A percentile compares a stretch with the other conserved stretches of the same genome.
Evolutionary conservation across 768 basidiomycete species (phyloP).

Genomic region (Crucibulum laeve): DNA sequence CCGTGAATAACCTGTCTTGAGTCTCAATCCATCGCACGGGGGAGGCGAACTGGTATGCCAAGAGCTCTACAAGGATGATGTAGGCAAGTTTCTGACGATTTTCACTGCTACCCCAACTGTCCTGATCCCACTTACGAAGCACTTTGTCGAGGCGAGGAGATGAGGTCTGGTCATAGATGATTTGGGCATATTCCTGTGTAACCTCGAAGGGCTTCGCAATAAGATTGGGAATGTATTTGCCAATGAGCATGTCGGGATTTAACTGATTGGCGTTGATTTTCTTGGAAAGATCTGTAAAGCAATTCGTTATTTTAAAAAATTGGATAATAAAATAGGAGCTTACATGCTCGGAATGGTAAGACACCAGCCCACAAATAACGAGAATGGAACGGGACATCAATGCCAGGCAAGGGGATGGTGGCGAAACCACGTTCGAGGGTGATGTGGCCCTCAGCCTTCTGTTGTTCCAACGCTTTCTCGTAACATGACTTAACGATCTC

Average conservation of each 20-base stretch:
- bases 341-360: conserved; percentile 94
- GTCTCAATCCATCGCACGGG: conserved; percentile 99
- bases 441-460: conserved; percentile 82
- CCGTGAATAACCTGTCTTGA: conserved; percentile 87
- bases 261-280: conserved; percentile 91
- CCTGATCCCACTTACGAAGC: conserved; percentile 90
- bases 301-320: conserved; percentile 1
- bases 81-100: conserved; percentile 95
- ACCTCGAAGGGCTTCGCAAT: conserved; percentile 86
- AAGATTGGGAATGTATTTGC: conserved; percentile 96
- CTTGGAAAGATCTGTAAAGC: conserved; percentile 79
- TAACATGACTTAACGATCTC: conserved; percentile 87
- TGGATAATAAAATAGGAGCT: conserved; percentile 24
- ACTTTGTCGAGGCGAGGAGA: conserved; percentile 95
- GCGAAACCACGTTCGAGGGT: conserved; percentile 96
- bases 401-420: conserved; percentile 91
- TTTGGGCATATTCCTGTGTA: conserved; percentile 82
- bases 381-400: conserved; percentile 99
- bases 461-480: conserved; percentile 70
- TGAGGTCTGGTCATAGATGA: conserved; percentile 94
- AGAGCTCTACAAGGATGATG: conserved; percentile 91
- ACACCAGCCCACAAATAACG: conserved; percentile 99
- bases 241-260: conserved; percentile 91
- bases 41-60: conserved; percentile 98
- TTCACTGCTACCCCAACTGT: conserved; percentile 75